These are phyloP conservation scores for Ustilago cynodontis DNA, from an alignment of 1,284 basidiomycete species.

Conservation along the genomic window DNA sequence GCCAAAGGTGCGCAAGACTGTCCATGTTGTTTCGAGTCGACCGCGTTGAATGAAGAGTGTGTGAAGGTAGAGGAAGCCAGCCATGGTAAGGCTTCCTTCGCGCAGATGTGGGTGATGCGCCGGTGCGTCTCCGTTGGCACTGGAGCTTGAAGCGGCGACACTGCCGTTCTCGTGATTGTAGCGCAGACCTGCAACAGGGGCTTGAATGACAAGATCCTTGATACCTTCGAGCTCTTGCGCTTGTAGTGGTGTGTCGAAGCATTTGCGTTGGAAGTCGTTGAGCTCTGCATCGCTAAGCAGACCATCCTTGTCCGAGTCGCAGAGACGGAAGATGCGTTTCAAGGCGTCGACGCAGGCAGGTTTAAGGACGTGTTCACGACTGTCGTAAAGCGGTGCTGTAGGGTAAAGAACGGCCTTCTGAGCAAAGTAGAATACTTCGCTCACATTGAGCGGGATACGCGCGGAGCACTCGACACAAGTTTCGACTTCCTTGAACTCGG, in stretches of 20 bases:
- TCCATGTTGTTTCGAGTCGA: constrained; percentile 97
- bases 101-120: constrained; percentile 58
- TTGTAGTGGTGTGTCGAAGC: constrained; percentile 93
- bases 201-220: constrained; percentile 66
- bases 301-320: constrained; percentile 94
- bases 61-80: constrained; percentile 93
- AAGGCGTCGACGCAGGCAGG: constrained; percentile 90
- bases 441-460: constrained; percentile 82
- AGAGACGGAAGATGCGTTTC: constrained; percentile 93
- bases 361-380: constrained; percentile 85
- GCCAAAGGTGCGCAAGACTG: constrained; percentile 91
- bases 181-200: constrained; percentile 44
- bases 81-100: constrained; percentile 83
- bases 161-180: constrained; percentile 54
- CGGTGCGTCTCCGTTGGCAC: constrained; percentile 40
- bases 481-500: constrained; percentile 77
- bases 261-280: constrained; percentile 97
- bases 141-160: constrained; percentile 46
- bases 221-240: constrained; percentile 84
- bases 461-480: constrained; percentile 98
- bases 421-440: constrained; percentile 99
- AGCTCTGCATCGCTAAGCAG: constrained; percentile 89
- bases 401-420: constrained; percentile 98
- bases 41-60: constrained; percentile 97
- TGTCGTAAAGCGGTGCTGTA: constrained; percentile 96